phyloP scores from a whole-genome alignment of 768 basidiomycete species.

The Suillus fuscotomentosus region DNA sequence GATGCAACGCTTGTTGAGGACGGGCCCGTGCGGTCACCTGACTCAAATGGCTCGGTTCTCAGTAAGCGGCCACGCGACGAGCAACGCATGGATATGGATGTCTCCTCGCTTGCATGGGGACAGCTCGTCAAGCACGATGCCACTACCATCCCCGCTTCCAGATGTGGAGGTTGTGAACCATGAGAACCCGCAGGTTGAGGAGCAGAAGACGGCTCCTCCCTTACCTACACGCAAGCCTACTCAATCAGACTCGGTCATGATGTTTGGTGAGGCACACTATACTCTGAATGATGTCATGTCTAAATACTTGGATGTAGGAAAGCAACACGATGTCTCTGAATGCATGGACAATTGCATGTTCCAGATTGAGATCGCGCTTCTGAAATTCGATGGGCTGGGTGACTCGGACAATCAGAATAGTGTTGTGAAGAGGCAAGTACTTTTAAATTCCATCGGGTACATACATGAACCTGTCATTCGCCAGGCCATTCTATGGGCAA shows the following conservation, averaged over 20 bases:
- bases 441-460: neutral
- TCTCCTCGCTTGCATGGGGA: slow-evolving; percentile 30
- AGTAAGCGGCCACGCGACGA: slow-evolving; percentile 67
- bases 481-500: slow-evolving; percentile 86
- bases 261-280: slow-evolving; percentile 70
- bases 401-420: slow-evolving; percentile 61
- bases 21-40: slow-evolving; percentile 39
- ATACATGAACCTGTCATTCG: neutral
- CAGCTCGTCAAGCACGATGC: slow-evolving; percentile 29
- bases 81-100: slow-evolving; percentile 57
- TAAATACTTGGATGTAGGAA: slow-evolving; percentile 48
- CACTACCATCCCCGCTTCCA: slow-evolving; percentile 19
- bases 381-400: slow-evolving; percentile 58
- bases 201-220: slow-evolving; percentile 47
- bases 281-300: neutral
- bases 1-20: slow-evolving; percentile 89
- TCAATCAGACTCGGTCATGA: slow-evolving; percentile 76
- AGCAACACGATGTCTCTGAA: slow-evolving; percentile 97
- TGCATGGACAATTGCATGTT: slow-evolving; percentile 99
- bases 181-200: slow-evolving; percentile 19
- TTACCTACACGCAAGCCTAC: slow-evolving; percentile 54
- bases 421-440: slow-evolving; percentile 73
- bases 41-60: slow-evolving; percentile 53
- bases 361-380: slow-evolving; percentile 90
- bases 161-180: slow-evolving; percentile 32